Base-by-base conservation (phyloP, 2,329 filamentous ascomycete species). In the Torrubiellomyces zombiae region DNA sequence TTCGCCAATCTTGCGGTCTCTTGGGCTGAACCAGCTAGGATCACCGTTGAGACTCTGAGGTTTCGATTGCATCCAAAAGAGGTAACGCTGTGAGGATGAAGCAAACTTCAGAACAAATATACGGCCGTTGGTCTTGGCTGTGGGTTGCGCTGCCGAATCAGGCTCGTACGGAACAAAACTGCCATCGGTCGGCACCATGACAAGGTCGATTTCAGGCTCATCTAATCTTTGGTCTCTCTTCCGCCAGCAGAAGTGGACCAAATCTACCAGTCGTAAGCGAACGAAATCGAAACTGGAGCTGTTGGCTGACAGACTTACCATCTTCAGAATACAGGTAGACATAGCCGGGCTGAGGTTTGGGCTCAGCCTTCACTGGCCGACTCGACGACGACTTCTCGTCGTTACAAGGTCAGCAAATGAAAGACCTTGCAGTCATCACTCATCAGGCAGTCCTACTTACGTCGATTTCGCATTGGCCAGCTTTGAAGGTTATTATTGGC, bases 171-270 rank as follows among this genome's bases (percentile, higher is more conserved):
- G 82, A 9, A 73, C 62, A 53, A 98, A 98, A 42, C 71, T 75
- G 39, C 79, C 81, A 49, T 98, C 91, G 27, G 67, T 66, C 13
- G 89, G 86, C 26, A 98, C 75, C 80, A 94, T 94, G 41, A 94
- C 71, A 18, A 98, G 67, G 47, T 98, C 85, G 34, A 93, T 57
- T 32, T 89, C 77, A 29, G 85, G 76, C 30, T 78, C 57, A 34
- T 77, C 68, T 37, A 81, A 54, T 13, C 74, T 60, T 30, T 70
- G 67, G 37, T 62, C 66, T 37, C 89, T 76, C 42, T 80, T 74
- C 37, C 85, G 77, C 91, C 91, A 98, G 67, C 85, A 94, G 58
- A 98, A 93, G 58, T 94, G 85, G 32, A 92, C 65, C 32, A 98
- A 68, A 26, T 94, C 78, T 83, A 36, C n/a, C 16, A n/a, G 5